A percentile compares a stretch with the other conserved stretches of the same genome.
These are phyloP conservation scores for Brasenia schreberi DNA, from an alignment of 164 flowering plant species.

Conservation along the genomic window DNA sequence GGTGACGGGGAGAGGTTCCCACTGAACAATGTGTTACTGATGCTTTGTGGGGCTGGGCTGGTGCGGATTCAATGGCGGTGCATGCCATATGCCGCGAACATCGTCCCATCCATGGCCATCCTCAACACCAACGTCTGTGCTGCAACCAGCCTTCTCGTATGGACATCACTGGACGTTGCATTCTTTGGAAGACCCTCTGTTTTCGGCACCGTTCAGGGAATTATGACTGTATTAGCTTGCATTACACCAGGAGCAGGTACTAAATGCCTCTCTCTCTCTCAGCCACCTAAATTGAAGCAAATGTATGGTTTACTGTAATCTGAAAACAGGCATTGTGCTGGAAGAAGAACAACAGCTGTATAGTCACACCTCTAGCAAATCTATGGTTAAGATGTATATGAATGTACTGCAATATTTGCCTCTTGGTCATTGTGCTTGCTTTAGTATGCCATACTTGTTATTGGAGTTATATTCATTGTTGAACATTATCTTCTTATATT, in stretches of 20 bases:
- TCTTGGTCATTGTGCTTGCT: too few relatives aligned
- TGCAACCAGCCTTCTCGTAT: slow-evolving; percentile 6
- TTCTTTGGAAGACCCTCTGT: slow-evolving; percentile 3
- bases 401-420: too few relatives aligned
- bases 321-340: too few relatives aligned
- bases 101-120: background rate
- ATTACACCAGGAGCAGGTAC: background rate
- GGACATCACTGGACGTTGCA: slow-evolving; percentile 5
- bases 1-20: slow-evolving; percentile 3
- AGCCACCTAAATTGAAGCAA: too few relatives aligned
- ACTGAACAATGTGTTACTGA: slow-evolving; percentile 5
- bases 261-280: background rate
- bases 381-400: too few relatives aligned
- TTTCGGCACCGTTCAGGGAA: too few relatives aligned
- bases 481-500: too few relatives aligned
- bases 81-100: background rate
- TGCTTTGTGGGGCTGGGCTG: slow-evolving; percentile 6
- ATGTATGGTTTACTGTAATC: too few relatives aligned
- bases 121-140: slow-evolving; percentile 6
- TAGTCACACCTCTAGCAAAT: too few relatives aligned
- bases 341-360: too few relatives aligned
- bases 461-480: too few relatives aligned
- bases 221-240: background rate
- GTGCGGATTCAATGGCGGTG: slow-evolving; percentile 2
- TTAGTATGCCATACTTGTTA: too few relatives aligned